A percentile compares a stretch with the other conserved stretches of the same genome.
Evolutionary conservation across 164 flowering plant genomes (phyloP).

Genomic region (Protea cynaroides): DNA sequence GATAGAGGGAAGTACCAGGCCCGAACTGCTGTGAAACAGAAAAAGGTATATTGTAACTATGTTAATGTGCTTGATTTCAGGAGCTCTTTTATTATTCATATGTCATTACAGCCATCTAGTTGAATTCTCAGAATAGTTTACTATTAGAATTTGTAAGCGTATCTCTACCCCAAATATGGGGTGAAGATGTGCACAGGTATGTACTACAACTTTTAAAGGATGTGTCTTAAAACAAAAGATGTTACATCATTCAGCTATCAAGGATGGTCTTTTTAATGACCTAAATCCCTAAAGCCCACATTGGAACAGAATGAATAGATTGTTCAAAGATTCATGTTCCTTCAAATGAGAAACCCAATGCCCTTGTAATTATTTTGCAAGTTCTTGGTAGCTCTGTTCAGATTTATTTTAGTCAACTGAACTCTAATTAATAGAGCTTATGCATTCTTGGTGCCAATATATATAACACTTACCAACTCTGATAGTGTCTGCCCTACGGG

Average conservation of each 20-base stretch:
- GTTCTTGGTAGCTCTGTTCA: background rate
- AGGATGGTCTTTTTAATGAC: background rate
- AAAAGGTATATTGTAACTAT: slow-evolving; percentile 50
- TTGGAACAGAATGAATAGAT: background rate
- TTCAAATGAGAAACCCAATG: background rate
- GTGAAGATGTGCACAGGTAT: too few relatives aligned
- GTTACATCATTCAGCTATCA: too few relatives aligned
- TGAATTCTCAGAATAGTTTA: background rate
- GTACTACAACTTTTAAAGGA: too few relatives aligned
- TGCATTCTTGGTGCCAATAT: too few relatives aligned
- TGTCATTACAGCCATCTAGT: background rate
- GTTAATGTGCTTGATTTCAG: background rate
- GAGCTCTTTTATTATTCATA: background rate
- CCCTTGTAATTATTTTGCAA: background rate
- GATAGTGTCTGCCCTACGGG: too few relatives aligned
- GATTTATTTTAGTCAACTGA: background rate
- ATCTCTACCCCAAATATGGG: too few relatives aligned
- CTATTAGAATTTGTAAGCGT: background rate
- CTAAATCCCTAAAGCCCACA: background rate
- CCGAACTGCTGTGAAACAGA: slow-evolving; percentile 69
- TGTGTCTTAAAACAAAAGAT: too few relatives aligned
- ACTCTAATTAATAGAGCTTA: too few relatives aligned
- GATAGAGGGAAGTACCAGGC: slow-evolving; percentile 73
- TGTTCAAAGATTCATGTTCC: background rate
- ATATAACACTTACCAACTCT: too few relatives aligned